Conservation (phyloP, 495 filamentous ascomycete species). For the Letharia lupina region DNA sequence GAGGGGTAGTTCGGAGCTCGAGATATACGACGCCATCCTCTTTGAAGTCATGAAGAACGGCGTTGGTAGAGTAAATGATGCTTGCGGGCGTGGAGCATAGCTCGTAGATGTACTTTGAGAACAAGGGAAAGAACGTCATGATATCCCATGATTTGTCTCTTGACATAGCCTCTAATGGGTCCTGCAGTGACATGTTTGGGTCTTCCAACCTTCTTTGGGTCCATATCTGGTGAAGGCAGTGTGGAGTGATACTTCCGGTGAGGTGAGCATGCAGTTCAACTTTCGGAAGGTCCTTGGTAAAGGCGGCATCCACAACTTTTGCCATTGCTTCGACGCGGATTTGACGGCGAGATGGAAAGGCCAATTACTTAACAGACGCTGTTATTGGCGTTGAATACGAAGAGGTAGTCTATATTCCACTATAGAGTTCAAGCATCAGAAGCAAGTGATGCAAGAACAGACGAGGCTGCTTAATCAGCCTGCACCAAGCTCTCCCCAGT, state of each 20-base stretch:
- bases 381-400: background rate
- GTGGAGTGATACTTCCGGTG: constrained; percentile 67
- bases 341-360: background rate
- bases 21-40: constrained; percentile 68
- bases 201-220: constrained; percentile 42
- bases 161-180: constrained; percentile 63
- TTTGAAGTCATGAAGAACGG: constrained; percentile 63
- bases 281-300: constrained; percentile 2
- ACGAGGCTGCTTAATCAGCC: background rate
- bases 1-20: constrained; percentile 74
- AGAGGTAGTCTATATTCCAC: background rate
- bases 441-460: background rate
- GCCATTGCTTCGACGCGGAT: background rate
- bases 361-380: no score
- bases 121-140: constrained; percentile 66
- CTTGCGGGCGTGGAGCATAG: constrained; percentile 52
- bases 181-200: constrained; percentile 46
- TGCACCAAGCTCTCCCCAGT: background rate
- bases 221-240: constrained; percentile 74
- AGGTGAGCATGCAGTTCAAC: constrained; percentile 74
- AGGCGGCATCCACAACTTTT: background rate
- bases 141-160: constrained; percentile 38
- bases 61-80: constrained; percentile 53
- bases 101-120: constrained; percentile 68
- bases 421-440: no score